A percentile compares a stretch with the other conserved stretches of the same genome.
These are phyloP conservation scores for Mrakia gelida DNA, from an alignment of 768 basidiomycete genomes.

Conservation along the genomic window DNA sequence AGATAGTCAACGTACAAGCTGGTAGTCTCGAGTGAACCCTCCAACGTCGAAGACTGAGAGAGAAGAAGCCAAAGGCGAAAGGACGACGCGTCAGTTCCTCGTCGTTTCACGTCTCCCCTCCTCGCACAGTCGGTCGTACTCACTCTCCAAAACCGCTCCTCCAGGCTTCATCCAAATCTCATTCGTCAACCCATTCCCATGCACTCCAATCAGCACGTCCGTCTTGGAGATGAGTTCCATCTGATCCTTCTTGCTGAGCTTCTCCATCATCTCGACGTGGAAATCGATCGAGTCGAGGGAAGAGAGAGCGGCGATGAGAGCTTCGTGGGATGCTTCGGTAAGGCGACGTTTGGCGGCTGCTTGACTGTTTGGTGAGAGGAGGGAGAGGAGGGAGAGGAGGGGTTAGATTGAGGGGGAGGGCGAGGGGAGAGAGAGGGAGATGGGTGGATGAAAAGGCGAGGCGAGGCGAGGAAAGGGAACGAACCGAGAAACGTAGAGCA, in stretches of 20 bases:
- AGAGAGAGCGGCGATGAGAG: conserved; percentile 20
- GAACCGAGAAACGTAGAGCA: conserved; percentile 21
- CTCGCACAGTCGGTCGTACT: background rate
- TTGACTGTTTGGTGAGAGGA: conserved; percentile 14
- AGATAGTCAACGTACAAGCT: conserved; percentile 9
- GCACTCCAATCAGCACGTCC: conserved; percentile 31
- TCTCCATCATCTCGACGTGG: conserved; percentile 28
- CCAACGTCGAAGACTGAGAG: conserved; percentile 31
- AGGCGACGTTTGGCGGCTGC: conserved; percentile 28
- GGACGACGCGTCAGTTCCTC: background rate
- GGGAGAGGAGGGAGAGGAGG: background rate
- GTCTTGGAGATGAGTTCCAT: conserved; percentile 26
- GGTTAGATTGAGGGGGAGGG: background rate
- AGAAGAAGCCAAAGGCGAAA: background rate
- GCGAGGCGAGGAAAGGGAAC: background rate
- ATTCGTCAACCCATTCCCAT: conserved; percentile 33
- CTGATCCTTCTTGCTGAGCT: conserved; percentile 29
- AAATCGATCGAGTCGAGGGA: conserved; percentile 25
- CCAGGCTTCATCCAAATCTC: conserved; percentile 34
- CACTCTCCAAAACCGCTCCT: conserved; percentile 32
- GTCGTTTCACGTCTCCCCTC: background rate
- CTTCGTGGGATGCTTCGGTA: conserved; percentile 16
- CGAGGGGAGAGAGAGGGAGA: background rate
- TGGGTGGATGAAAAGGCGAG: no score
- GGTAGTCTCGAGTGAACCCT: conserved; percentile 31